Conservation (phyloP, 2,329 filamentous ascomycete species). For the Ascochyta koolunga region DNA sequence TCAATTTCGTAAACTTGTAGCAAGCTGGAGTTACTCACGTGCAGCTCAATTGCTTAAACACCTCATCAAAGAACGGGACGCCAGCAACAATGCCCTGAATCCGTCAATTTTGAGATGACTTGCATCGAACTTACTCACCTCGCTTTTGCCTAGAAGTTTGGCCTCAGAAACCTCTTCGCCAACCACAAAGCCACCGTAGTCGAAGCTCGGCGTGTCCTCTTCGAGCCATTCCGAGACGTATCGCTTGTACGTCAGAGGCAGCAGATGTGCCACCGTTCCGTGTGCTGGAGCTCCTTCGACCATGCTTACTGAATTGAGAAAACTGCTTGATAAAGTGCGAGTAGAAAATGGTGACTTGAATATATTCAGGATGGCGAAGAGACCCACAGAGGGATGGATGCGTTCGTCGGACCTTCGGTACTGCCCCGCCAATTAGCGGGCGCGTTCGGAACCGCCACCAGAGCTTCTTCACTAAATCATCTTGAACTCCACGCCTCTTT, state of each 20-base stretch:
- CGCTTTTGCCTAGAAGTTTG: slow-evolving; percentile 62
- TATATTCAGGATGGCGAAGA: neutral
- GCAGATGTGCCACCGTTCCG: slow-evolving; percentile 71
- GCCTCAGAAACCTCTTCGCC: slow-evolving; percentile 65
- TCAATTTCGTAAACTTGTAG: neutral
- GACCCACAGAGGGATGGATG: slow-evolving; percentile 3
- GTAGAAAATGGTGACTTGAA: no score
- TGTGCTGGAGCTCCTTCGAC: slow-evolving; percentile 61
- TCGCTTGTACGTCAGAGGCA: slow-evolving; percentile 84
- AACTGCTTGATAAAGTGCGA: neutral
- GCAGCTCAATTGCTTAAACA: slow-evolving; percentile 89
- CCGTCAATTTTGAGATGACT: neutral
- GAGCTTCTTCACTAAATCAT: neutral
- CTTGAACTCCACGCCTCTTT: neutral
- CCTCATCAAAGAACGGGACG: slow-evolving; percentile 92
- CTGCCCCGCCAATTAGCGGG: slow-evolving; percentile 18
- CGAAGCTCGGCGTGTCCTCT: slow-evolving; percentile 94
- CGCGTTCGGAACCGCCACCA: slow-evolving; percentile 13
- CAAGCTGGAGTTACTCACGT: slow-evolving; percentile 54
- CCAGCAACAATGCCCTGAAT: slow-evolving; percentile 80
- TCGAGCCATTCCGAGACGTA: slow-evolving; percentile 84
- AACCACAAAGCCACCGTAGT: slow-evolving; percentile 97
- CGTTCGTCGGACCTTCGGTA: slow-evolving; percentile 14
- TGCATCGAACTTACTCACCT: slow-evolving; percentile 45
- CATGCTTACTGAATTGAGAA: slow-evolving; percentile 5